A percentile compares a stretch with the other conserved stretches of the same genome.
Conservation (phyloP, 1,284 basidiomycete genomes). For the Marasmius tenuissimus region DNA sequence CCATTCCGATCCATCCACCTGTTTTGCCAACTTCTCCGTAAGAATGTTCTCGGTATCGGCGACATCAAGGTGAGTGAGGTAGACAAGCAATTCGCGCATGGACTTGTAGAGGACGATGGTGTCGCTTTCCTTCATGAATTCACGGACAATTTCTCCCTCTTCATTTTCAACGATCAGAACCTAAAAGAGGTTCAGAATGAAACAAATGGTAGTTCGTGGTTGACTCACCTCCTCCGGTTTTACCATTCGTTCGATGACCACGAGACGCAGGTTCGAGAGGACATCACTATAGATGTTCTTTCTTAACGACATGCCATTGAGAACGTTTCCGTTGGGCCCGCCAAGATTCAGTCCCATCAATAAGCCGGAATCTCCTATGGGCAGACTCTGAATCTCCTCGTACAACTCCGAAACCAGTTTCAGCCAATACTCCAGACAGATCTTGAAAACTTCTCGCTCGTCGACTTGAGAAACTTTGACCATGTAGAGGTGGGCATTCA, state of each 20-base stretch:
- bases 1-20: slow-evolving; percentile 98
- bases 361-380: slow-evolving; percentile 91
- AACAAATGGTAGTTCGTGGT: slow-evolving; percentile 7
- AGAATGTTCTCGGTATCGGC: slow-evolving; percentile 96
- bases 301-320: slow-evolving; percentile 78
- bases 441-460: slow-evolving; percentile 99
- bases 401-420: slow-evolving; percentile 99
- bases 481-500: slow-evolving; percentile 98
- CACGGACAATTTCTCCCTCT: slow-evolving; percentile 98
- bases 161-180: slow-evolving; percentile 99
- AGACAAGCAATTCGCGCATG: slow-evolving; percentile 97
- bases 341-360: slow-evolving; percentile 92
- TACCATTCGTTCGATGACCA: slow-evolving; percentile 99
- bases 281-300: slow-evolving; percentile 97
- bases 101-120: slow-evolving; percentile 99
- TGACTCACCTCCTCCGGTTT: slow-evolving; percentile 93
- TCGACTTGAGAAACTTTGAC: slow-evolving; percentile 99
- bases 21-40: slow-evolving; percentile 95
- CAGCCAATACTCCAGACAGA: slow-evolving; percentile 98
- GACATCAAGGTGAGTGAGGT: slow-evolving; percentile 97
- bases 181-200: slow-evolving; percentile 40
- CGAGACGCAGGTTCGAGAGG: slow-evolving; percentile 90
- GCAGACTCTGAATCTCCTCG: slow-evolving; percentile 92
- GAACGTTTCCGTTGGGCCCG: slow-evolving; percentile 62
- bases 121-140: slow-evolving; percentile 99